A percentile compares a stretch with the other conserved stretches of the same genome.
These are phyloP conservation scores for Rosa chinensis DNA, from an alignment of 306 rosid genomes.

Conservation along the genomic window DNA sequence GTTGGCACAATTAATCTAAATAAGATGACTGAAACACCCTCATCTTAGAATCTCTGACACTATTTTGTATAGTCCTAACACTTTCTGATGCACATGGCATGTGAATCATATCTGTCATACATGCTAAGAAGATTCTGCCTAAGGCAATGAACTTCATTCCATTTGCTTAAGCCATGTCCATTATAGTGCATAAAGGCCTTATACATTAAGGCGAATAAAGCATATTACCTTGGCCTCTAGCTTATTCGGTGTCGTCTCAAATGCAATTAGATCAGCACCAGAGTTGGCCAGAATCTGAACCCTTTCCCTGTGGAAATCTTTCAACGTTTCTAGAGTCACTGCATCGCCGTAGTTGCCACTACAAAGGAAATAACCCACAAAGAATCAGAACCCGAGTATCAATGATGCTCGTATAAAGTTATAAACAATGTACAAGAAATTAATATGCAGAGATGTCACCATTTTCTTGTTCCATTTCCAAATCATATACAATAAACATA, in stretches of 20 bases:
- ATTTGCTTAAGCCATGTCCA: not conserved
- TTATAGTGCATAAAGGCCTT: not conserved
- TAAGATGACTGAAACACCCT: not conserved
- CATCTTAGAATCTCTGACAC: not conserved
- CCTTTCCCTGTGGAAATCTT: constrained; percentile 78
- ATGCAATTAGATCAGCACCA: constrained; percentile 84
- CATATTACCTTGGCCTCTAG: constrained; percentile 67
- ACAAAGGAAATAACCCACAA: constrained; percentile 9
- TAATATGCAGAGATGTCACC: not conserved
- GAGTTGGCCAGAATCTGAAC: constrained; percentile 70
- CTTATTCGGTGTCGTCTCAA: constrained; percentile 85
- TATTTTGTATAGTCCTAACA: not conserved
- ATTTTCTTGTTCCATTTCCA: not conserved
- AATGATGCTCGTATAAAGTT: constrained; percentile 4
- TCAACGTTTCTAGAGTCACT: constrained; percentile 54
- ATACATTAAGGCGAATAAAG: not conserved
- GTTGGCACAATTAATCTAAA: not conserved
- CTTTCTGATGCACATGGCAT: not conserved
- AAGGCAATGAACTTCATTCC: not conserved
- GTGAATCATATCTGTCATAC: not conserved
- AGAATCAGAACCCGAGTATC: not conserved
- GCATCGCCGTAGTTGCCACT: constrained; percentile 80
- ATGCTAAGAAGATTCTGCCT: not conserved
- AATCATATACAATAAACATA: not conserved
- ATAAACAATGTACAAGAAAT: not conserved